Evolutionary conservation across 2,329 filamentous ascomycete genomes (phyloP), one percentile per base, ranked within the genome.

Genomic region (Fusarium sp.): DNA sequence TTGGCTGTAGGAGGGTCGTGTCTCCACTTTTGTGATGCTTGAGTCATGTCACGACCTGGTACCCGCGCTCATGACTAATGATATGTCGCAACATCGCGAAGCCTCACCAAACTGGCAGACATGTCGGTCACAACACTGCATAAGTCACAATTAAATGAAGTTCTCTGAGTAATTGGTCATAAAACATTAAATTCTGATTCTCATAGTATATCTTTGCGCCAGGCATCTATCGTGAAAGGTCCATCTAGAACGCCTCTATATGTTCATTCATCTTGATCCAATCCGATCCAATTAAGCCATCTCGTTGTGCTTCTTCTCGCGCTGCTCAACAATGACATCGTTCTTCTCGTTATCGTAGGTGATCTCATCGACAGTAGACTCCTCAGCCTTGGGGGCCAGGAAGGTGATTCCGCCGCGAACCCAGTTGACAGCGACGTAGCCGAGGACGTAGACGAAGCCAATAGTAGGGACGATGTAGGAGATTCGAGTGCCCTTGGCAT

Each of bases 401-500:
- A 77, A 32, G 4, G 38, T 41, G 60, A 77, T 77, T 32, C 75
- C 75, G 7, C 55, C 42, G 4, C 74, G 72, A 20, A 75, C 68
- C 75, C 74, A 78, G 53, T 58, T 47, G 18, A 67, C 68, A 39
- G 61, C 9, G 22, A 75, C 72, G 22, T 77, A 77, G 10, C 50
- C 75, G 8, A 77, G 72, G 2, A 77, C 75, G 28, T 77, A 77
- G 39, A 77, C 66, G n/a, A 77, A 78, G 8, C 75, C 75, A 12
- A 77, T 47, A 44, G 73, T 41, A 54, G 75, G 75, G 6, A 77
- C 75, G 3, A 77, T 30, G 55, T 77, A 77, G 55, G 74, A 77
- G 18, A 77, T 70, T 7, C 75, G 70, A 32, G 75, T 77, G 26
- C 75, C 42, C 41, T 69, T 67, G 12, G 75, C 75, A 48, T 77